Conservation (phyloP, 495 filamentous ascomycete species). For the Penicillium chermesinum region DNA sequence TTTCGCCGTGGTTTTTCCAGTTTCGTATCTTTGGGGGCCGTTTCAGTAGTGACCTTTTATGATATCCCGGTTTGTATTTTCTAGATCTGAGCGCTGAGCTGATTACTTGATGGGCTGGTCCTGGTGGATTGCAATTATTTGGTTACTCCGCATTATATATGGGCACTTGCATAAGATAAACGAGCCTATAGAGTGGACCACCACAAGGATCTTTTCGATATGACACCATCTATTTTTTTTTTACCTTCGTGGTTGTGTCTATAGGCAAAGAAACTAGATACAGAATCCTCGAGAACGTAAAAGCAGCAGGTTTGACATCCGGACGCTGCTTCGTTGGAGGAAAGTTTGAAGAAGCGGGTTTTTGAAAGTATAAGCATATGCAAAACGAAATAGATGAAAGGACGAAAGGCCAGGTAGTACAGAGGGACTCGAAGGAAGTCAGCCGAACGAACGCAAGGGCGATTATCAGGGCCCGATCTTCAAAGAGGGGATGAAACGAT, state of each 20-base stretch:
- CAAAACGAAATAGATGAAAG: slow-evolving; percentile 9
- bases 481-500: too few relatives aligned
- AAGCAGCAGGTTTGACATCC: slow-evolving; percentile 1
- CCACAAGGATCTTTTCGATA: slow-evolving; percentile 1
- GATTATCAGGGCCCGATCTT: neutral
- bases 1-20: too few relatives aligned
- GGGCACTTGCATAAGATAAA: neutral
- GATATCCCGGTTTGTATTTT: neutral
- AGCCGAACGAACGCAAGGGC: slow-evolving; percentile 1
- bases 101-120: neutral
- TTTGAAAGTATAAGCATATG: slow-evolving; percentile 15
- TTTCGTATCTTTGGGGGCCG: too few relatives aligned
- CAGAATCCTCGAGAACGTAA: slow-evolving; percentile 6
- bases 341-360: slow-evolving; percentile 1
- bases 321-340: neutral
- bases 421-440: slow-evolving; percentile 5
- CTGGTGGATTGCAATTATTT: neutral
- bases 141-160: neutral
- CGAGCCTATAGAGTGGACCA: neutral
- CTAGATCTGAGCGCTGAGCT: neutral
- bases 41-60: neutral
- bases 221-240: slow-evolving; percentile 21
- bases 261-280: slow-evolving; percentile 21
- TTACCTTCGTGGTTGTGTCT: slow-evolving; percentile 4
- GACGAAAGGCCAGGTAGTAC: slow-evolving; percentile 11